phyloP scores from a whole-genome alignment of 2,329 filamentous ascomycete species.

The Chalaropsis ovoidea region DNA sequence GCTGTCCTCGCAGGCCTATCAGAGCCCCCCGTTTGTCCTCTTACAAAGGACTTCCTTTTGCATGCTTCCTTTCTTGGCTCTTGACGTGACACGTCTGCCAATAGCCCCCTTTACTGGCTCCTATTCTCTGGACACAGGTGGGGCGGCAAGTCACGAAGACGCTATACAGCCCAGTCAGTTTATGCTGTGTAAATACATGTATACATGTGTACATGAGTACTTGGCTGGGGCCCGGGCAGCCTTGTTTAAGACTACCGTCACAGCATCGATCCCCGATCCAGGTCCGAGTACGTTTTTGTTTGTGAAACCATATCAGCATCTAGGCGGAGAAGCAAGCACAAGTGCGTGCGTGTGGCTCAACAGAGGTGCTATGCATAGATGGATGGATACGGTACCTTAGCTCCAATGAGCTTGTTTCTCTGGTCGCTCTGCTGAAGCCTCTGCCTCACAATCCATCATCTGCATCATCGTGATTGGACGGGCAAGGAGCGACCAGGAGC shows the following conservation, averaged over 20 bases:
- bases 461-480: neutral
- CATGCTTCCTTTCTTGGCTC: neutral
- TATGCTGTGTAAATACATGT: neutral
- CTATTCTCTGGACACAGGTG: neutral
- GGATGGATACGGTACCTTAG: neutral
- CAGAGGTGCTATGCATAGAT: neutral
- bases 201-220: neutral
- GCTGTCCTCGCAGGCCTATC: too few species aligned
- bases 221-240: too few species aligned
- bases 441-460: neutral
- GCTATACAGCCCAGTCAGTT: too few species aligned
- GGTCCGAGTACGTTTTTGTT: neutral
- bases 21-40: too few species aligned
- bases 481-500: neutral
- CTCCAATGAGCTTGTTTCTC: neutral
- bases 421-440: neutral
- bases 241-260: too few species aligned
- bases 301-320: neutral
- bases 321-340: neutral
- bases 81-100: neutral
- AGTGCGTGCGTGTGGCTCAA: neutral
- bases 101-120: slow-evolving; percentile 3
- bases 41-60: neutral
- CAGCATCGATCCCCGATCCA: too few species aligned
- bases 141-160: neutral